Conservation (phyloP, 2,329 filamentous ascomycete genomes). For the Verticillium longisporum region DNA sequence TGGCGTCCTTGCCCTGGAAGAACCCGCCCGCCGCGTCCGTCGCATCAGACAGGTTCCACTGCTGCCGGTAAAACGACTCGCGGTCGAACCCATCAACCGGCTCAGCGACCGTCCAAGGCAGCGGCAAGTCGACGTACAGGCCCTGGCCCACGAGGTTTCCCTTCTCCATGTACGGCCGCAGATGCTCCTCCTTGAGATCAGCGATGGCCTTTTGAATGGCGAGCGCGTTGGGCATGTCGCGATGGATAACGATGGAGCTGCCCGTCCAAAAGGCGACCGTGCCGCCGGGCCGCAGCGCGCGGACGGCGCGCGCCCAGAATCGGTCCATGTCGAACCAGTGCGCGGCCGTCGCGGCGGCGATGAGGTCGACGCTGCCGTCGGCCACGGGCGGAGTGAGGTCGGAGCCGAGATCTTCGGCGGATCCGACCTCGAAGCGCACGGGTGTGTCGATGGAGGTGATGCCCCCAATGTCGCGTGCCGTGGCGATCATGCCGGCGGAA, state of each 20-base stretch:
- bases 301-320: slow-evolving; percentile 41
- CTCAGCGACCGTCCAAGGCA: slow-evolving; percentile 40
- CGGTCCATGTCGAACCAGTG: slow-evolving; percentile 51
- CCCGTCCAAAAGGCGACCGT: slow-evolving; percentile 45
- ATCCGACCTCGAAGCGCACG: slow-evolving; percentile 33
- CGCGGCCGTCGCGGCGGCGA: slow-evolving; percentile 41
- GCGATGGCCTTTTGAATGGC: slow-evolving; percentile 34
- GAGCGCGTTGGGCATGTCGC: slow-evolving; percentile 27
- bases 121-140: slow-evolving; percentile 31
- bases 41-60: slow-evolving; percentile 29
- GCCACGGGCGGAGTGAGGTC: slow-evolving; percentile 18
- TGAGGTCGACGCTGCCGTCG: slow-evolving; percentile 36
- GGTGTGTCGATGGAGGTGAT: slow-evolving; percentile 17
- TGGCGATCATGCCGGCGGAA: slow-evolving; percentile 43
- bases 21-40: slow-evolving; percentile 17
- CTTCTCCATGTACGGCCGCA: slow-evolving; percentile 28
- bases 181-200: slow-evolving; percentile 24
- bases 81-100: slow-evolving; percentile 30
- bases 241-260: slow-evolving; percentile 20
- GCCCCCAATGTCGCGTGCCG: slow-evolving; percentile 28
- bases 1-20: slow-evolving; percentile 13
- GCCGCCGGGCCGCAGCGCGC: slow-evolving; percentile 42
- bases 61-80: slow-evolving; percentile 27
- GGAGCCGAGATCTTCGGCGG: slow-evolving; percentile 35
- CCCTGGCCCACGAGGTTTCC: slow-evolving; percentile 33